Conservation (phyloP, 1,284 basidiomycete species). For the Polyporus tsugae region DNA sequence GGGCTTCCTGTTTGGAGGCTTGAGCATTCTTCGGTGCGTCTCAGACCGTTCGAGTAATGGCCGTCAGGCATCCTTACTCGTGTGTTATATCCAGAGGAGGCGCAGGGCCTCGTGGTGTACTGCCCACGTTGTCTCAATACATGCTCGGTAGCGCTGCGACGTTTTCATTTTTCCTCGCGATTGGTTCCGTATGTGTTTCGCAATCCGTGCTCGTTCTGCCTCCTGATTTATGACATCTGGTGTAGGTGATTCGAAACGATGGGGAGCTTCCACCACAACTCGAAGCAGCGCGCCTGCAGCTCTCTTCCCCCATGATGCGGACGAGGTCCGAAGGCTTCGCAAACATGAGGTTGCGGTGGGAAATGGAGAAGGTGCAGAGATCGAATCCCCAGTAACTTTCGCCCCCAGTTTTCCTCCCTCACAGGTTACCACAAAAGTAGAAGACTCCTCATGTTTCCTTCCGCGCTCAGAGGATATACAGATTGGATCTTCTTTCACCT, state of each 20-base stretch:
- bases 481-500: not conserved
- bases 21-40: conserved; percentile 85
- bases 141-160: conserved; percentile 93
- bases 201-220: not conserved
- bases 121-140: conserved; percentile 92
- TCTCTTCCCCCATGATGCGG: conserved; percentile 60
- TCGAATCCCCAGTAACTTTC: conserved; percentile 7
- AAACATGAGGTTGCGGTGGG: conserved; percentile 76
- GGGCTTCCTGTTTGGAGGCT: conserved; percentile 95
- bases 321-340: conserved; percentile 72
- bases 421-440: not conserved
- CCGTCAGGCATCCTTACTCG: conserved; percentile 8
- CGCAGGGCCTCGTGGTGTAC: conserved; percentile 84
- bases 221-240: conserved; percentile 12
- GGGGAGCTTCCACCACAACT: conserved; percentile 62
- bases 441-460: not conserved
- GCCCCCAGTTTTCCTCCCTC: not conserved
- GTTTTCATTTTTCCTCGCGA: conserved; percentile 86
- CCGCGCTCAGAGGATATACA: not conserved
- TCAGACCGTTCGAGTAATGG: conserved; percentile 24
- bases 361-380: conserved; percentile 56
- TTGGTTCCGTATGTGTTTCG: conserved; percentile 71
- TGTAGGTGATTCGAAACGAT: conserved; percentile 81
- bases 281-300: conserved; percentile 65
- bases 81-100: conserved; percentile 67